Conservation (phyloP, 306 rosid genomes). For the Carpinus fangiana region DNA sequence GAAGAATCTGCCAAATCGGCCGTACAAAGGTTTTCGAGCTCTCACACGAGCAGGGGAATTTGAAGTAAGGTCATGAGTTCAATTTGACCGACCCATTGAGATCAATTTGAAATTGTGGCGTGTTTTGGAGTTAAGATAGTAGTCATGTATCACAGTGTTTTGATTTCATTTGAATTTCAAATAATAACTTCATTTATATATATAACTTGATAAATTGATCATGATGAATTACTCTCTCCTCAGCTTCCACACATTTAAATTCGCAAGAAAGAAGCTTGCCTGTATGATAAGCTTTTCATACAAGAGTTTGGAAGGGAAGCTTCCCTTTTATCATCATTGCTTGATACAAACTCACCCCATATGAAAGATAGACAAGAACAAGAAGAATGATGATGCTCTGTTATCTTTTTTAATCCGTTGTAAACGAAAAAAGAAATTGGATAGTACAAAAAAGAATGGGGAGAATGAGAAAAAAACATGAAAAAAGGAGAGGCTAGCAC, state of each 20-base stretch:
- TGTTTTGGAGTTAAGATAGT: neutral
- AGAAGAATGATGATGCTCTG: neutral
- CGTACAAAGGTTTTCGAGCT: conserved; percentile 92
- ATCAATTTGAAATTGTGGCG: neutral
- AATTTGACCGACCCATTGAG: neutral
- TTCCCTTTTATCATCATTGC: too few species aligned
- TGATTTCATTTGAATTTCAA: neutral
- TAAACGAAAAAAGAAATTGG: neutral
- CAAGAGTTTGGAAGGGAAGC: too few species aligned
- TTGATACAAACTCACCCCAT: too few species aligned
- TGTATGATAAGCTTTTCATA: too few species aligned
- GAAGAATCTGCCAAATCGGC: conserved; percentile 59
- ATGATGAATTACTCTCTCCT: too few species aligned
- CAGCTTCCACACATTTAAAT: too few species aligned
- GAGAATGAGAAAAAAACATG: neutral
- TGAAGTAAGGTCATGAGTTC: conserved; percentile 69
- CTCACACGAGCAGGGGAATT: conserved; percentile 80
- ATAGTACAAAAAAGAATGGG: neutral
- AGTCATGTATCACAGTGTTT: neutral
- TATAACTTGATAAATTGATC: neutral
- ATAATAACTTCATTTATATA: neutral
- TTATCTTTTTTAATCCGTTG: neutral
- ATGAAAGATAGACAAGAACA: neutral
- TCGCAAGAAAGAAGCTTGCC: too few species aligned
- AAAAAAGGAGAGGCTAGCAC: neutral